Conservation (phyloP, 1,284 basidiomycete species). For the Pascua sp. region DNA sequence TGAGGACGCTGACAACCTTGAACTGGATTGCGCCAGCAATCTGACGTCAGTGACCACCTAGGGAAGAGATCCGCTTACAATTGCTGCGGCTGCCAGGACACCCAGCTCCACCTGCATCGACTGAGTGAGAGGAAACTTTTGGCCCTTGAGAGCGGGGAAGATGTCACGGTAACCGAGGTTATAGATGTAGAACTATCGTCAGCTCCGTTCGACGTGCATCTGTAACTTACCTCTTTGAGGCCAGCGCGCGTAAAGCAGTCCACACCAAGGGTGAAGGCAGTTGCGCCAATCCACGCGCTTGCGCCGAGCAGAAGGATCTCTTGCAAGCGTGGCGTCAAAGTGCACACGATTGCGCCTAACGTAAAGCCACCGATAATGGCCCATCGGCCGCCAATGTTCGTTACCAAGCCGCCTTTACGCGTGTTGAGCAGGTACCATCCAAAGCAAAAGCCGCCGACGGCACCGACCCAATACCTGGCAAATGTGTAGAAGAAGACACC, state of each 20-base stretch:
- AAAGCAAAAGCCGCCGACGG: constrained; percentile 82
- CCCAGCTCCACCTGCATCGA: constrained; percentile 92
- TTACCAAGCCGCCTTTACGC: constrained; percentile 74
- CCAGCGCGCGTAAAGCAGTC: constrained; percentile 89
- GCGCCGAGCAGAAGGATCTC: constrained; percentile 74
- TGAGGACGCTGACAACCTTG: constrained; percentile 72
- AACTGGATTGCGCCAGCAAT: constrained; percentile 88
- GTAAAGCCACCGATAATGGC: constrained; percentile 68
- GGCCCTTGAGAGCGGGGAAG: constrained; percentile 70
- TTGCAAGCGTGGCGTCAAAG: constrained; percentile 68
- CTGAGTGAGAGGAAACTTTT: constrained; percentile 79
- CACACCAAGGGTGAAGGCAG: constrained; percentile 84
- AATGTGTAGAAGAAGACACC: constrained; percentile 84
- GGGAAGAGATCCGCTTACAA: constrained; percentile 29
- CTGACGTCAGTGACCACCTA: constrained; percentile 16
- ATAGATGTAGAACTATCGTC: constrained; percentile 80
- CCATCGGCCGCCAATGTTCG: constrained; percentile 71
- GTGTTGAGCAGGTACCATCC: constrained; percentile 85
- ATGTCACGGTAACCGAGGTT: constrained; percentile 71
- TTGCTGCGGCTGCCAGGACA: constrained; percentile 66
- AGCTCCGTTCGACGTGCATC: constrained; percentile 48
- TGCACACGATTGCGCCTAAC: constrained; percentile 60
- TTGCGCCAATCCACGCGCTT: constrained; percentile 74
- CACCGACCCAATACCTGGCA: constrained; percentile 78
- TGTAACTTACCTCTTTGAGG: constrained; percentile 66